Evolutionary conservation across 257 asterid genomes (phyloP).

Genomic region (Solanum pinnatisectum): DNA sequence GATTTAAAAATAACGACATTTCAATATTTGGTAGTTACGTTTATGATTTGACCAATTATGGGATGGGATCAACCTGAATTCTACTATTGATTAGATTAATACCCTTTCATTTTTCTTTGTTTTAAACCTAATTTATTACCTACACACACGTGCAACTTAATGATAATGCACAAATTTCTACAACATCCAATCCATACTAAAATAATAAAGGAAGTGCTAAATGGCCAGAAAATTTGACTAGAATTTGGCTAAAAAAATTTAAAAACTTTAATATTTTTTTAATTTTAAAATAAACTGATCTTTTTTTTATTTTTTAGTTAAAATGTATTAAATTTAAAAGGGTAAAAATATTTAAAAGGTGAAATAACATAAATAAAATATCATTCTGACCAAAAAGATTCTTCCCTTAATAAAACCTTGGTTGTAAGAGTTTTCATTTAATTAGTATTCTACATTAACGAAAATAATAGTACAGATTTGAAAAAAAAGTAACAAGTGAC

Average conservation of each 20-base stretch:
- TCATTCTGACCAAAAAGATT: no score
- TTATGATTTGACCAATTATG: neutral
- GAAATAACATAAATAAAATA: no score
- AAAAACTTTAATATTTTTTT: no score
- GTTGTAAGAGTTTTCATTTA: neutral
- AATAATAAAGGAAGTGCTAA: no score
- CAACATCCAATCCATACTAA: neutral
- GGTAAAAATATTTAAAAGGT: no score
- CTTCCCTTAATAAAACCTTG: neutral
- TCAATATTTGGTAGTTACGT: neutral
- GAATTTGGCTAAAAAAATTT: no score
- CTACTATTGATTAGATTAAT: neutral
- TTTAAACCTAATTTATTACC: neutral
- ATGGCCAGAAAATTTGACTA: no score
- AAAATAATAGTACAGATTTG: neutral
- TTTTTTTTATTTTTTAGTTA: no score
- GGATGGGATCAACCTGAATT: neutral
- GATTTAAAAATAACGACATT: neutral
- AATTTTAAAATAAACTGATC: no score
- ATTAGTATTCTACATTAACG: no score
- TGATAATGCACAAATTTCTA: neutral
- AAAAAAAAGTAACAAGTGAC: neutral
- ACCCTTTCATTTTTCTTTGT: neutral
- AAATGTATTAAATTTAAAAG: no score
- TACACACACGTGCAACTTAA: neutral